These are phyloP conservation scores for Psilocybe azurescens DNA, from an alignment of 768 basidiomycete species.

Conservation along the genomic window DNA sequence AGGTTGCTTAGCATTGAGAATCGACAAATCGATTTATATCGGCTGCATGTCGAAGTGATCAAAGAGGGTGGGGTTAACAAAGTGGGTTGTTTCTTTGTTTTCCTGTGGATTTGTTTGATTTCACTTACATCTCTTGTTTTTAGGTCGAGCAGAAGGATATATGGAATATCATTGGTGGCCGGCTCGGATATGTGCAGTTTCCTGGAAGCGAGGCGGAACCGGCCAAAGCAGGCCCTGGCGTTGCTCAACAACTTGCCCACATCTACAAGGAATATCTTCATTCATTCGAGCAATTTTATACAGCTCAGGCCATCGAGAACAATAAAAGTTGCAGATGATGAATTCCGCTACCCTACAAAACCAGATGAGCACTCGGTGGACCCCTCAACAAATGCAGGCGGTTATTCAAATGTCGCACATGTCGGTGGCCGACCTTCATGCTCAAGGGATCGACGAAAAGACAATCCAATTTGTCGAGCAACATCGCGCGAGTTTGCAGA, in stretches of 20 bases:
- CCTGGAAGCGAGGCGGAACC: conserved; percentile 66
- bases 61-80: conserved; percentile 55
- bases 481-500: conserved; percentile 54
- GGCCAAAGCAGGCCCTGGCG: conserved; percentile 62
- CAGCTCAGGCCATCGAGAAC: conserved; percentile 42
- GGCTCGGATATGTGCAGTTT: conserved; percentile 69
- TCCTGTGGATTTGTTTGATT: background rate
- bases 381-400: conserved; percentile 43
- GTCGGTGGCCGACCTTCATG: conserved; percentile 56
- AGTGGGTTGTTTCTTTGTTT: conserved; percentile 37
- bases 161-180: conserved; percentile 73
- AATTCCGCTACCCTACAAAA: conserved; percentile 11
- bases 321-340: conserved; percentile 18
- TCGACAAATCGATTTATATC: conserved; percentile 62
- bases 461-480: conserved; percentile 63
- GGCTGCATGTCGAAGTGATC: conserved; percentile 63
- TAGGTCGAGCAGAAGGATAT: conserved; percentile 60
- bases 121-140: background rate
- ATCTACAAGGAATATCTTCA: conserved; percentile 65
- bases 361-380: conserved; percentile 13
- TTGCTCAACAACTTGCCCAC: conserved; percentile 62
- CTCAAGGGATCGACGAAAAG: conserved; percentile 50
- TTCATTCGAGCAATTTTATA: conserved; percentile 61
- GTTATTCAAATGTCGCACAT: conserved; percentile 54
- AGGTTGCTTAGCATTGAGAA: conserved; percentile 54